Evolutionary conservation across 768 basidiomycete genomes (phyloP), one percentile per base, ranked within the genome.

Genomic region (Piloderma croceum): DNA sequence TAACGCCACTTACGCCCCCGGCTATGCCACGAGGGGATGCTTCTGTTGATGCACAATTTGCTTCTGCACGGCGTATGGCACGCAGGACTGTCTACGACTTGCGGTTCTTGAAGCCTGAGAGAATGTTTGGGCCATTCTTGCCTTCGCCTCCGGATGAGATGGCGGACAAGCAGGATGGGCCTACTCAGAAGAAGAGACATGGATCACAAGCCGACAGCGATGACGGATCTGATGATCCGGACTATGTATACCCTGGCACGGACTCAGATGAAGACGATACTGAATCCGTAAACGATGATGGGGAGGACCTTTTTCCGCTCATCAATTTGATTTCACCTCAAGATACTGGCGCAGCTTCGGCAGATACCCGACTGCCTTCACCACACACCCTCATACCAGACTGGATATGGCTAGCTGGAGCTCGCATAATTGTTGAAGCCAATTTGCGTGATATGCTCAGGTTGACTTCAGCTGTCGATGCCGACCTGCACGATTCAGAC

Each of bases 361-460:
- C 4, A 40, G 45, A 29, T 46, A 7, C 20, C 0, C 41, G 55
- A 18, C 55, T 55, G 5, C 45, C 57, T 3, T 24, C 45, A 9
- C 49, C 57, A 3, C 53, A 59, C 20, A 58, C 70, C 17, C 54
- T 57, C 13, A 45, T 68, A 12, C 71, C 71, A 0, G 77, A 79
- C 48, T 79, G 77, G 54, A 58, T 60, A 2, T 79, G 65, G 55
- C 67, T 79, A 10, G 63, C 73, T 3, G 70, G 73, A 11, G 74
- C 63, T 7, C 67, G 77, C 10, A 58, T 70, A 18, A 59, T 77
- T 7, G 62, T 79, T 12, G 76, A 79, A 48, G 62, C 66, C 23
- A 79, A 77, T 43, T 39, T 79, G 43, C 62, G 58, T 9, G 73
- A 74, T 9, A 37, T 63, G 3, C 60, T 68, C 21, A 47, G 41